Base-by-base conservation (phyloP, 225 moss, liverwort and hornwort genomes). In the Bryoerythrophyllum caledonicum region DNA sequence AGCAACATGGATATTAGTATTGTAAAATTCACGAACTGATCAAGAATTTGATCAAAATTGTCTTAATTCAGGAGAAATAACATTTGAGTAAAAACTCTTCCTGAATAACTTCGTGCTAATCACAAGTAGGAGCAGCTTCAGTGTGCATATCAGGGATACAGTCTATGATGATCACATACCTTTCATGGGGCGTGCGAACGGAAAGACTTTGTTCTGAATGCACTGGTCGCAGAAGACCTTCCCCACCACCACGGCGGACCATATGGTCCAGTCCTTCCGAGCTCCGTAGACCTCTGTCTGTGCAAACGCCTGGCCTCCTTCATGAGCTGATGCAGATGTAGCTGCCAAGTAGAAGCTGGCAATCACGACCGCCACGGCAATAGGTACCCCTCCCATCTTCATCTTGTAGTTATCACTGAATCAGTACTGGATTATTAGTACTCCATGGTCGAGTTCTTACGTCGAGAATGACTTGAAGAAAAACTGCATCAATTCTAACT, bases 171-270 rank as follows among this genome's bases (percentile, higher is more conserved):
- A 7, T 74, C 0, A 37, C 14, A 15, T 60, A 94, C 94, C 84
- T 37, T 26, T 69, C 78, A 94, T 78, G 13, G 94, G 91, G 19
- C 68, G 65, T 41, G 86, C 85, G 61, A 89, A 92, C 4, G 94
- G 94, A 13, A 94, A 94, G 12, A 92, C 84, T 71, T 76, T 84
- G 61, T 75, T 80, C 76, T 92, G 86, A 17, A 91, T 73, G 70
- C 94, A 94, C 72, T 94, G 90, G 61, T 94, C 94, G 30, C 94
- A 94, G 76, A 87, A 92, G 54, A 94, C 94, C 49, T 85, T 92
- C 9, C 94, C 94, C 5, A 88, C 81, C 40, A 94, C 91, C 26
- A 90, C 70, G 2, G 94, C 82, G 6, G 90, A 86, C 94, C 94
- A 92, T 27, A 84, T 44, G 28, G 84, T 84, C 87, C 87, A 85